These are phyloP conservation scores for Balakata baccata DNA, from an alignment of 345 rosid species.

Conservation along the genomic window DNA sequence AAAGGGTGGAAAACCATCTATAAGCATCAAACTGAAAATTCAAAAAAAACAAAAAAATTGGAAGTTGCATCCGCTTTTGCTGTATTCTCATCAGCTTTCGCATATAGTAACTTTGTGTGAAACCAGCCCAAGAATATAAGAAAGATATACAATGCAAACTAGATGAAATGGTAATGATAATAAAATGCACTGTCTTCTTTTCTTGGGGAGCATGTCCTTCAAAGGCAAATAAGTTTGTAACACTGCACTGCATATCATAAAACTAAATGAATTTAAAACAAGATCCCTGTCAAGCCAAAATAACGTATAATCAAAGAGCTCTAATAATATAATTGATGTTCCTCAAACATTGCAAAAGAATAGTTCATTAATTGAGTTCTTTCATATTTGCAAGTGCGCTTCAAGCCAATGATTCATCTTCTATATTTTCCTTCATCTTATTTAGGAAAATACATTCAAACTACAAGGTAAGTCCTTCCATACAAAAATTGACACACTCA, in stretches of 20 bases:
- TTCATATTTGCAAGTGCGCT: not conserved
- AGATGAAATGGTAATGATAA: not conserved
- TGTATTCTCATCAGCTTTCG: not conserved
- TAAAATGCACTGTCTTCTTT: not conserved
- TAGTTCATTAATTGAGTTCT: not conserved
- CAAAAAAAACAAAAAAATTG: not conserved
- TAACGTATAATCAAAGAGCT: not conserved
- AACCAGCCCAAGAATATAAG: not conserved
- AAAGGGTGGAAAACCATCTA: not conserved
- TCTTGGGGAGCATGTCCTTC: not conserved
- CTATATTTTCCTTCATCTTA: not conserved
- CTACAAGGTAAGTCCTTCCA: not conserved
- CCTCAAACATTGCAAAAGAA: not conserved
- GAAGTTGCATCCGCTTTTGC: not conserved
- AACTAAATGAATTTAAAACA: not conserved
- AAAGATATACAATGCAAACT: not conserved
- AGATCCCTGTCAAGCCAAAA: not conserved
- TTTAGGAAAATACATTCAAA: not conserved
- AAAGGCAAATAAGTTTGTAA: not conserved
- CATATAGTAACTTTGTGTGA: not conserved
- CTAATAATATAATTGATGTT: not conserved
- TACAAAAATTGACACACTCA: not conserved
- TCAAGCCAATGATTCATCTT: not conserved
- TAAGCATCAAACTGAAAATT: not conserved
- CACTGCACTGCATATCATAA: not conserved